Evolutionary conservation across 169 alveolate genomes (phyloP), one percentile per base, ranked within the genome.

Genomic region (Eimeria praecox): DNA sequence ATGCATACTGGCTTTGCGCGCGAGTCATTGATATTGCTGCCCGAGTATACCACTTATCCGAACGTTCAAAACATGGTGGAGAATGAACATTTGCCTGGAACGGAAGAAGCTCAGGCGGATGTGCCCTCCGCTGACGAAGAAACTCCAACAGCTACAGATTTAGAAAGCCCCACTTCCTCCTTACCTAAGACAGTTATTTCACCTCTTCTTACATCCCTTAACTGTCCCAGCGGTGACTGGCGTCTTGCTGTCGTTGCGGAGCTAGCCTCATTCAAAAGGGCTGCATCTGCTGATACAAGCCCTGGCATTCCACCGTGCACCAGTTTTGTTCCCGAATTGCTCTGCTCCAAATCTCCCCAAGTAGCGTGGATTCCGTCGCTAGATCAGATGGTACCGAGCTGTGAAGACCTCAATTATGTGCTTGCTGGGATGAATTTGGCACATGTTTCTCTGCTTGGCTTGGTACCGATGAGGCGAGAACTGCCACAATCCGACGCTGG

Each of bases 1-100:
- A 87, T 87, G 82, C 94, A 87, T n/a, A 59, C 83, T 64, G 94
- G 94, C 0, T 87, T 87, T 42, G 33, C 85, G n/a, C 80, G 94
- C 10, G 94, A 87, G 83, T 62, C 62, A 30, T 16, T 87, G 64
- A 5, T 87, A 22, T 27, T 87, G 64, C 56, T 87, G 69, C 94
- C 94, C 40, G 83, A 87, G 30, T 71, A 82, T 62, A 42, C 83
- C 30, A 24, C 46, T n/a, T 62, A 40, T 62, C 83, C 80, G 52
- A 44, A 44, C 44, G 62, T 87, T 22, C 82, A 59, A 52, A 87
- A 64, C 33, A 5, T 27, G 56, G 94, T 33, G 10, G 64, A 59
- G 12, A 44, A 38, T 40, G 85, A 46, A 8, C 52, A 42, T 12
- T 69, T 22, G 52, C 38, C 64, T 22, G 33, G 46, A 38, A 54